Evolutionary conservation across 164 flowering plant species (phyloP), one percentile per base, ranked within the genome.

Genomic region (Berberis vulgaris): DNA sequence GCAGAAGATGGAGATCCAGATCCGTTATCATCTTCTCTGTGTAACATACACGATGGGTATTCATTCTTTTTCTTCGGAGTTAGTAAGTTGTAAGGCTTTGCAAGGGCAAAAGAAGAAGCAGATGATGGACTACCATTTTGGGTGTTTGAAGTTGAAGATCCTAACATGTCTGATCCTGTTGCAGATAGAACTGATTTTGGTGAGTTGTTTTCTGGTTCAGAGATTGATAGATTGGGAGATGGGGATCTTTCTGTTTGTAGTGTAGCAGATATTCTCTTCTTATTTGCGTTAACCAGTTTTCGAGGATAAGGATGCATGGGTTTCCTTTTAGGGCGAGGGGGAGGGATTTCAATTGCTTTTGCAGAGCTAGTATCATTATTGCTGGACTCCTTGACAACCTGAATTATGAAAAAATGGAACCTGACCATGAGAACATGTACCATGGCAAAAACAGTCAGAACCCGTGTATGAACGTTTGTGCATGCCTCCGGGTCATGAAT

Each of bases 301-400:
- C 97, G 87, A 7, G 97, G 97, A 69, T 90, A 90, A 56, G 97
- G 95, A 70, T 88, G 97, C 70, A 75, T 57, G 3, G 95, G 95
- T 61, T 88, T 90, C 67, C 88, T 81, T 65, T 90, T 90, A 1
- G 97, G 97, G 11, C 97, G 77, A 61, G 97, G 97, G 55, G 97
- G 97, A 43, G 97, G 97, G 62, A 90, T 87, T 67, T 86, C 95
- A 68, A 86, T 77, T n/a, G 88, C 78, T 49, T 81, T 73, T 39
- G 57, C 65, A 13, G 84, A 69, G 54, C 69, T 69, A 42, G 71
- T 77, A 47, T 54, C 71, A 56, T 67, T 66, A 43, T 56, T 71
- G 62, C 42, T 67, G 41, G 92, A 79, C 41, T 88, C 89, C 38
- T 82, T 80, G 39, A 71, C 79, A 56, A 86, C 84, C 96, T 88